Percentiles rank a stretch among this genome's conserved stretches.
Evolutionary conservation across 192 early-diverging fungal genomes (phyloP).

Genomic region (Backusella australiensis): DNA sequence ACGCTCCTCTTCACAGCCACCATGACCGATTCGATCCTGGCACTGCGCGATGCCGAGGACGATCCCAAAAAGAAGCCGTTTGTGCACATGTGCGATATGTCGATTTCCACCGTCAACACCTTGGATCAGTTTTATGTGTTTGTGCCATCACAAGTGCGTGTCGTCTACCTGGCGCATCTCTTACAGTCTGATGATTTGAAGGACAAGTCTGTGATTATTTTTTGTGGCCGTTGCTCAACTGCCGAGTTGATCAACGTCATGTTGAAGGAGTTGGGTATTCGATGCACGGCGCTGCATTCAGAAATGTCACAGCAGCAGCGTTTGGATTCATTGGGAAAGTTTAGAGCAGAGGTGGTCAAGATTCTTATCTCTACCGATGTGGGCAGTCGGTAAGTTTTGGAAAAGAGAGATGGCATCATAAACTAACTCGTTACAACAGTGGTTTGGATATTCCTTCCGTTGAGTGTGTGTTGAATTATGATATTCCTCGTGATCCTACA

Average conservation of each 20-base stretch:
- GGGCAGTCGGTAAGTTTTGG: constrained; percentile 70
- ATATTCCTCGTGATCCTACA: constrained; percentile 91
- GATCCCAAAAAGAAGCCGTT: constrained; percentile 47
- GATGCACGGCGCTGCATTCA: constrained; percentile 87
- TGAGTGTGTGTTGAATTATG: constrained; percentile 90
- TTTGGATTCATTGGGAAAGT: constrained; percentile 87
- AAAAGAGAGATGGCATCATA: too few relatives aligned
- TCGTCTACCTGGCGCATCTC: constrained; percentile 83
- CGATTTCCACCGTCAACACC: constrained; percentile 74
- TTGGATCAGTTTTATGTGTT: constrained; percentile 90
- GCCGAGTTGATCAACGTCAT: constrained; percentile 85
- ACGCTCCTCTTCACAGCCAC: constrained; percentile 97
- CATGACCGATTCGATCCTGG: constrained; percentile 87
- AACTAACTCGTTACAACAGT: constrained; percentile 36
- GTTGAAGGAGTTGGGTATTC: constrained; percentile 88
- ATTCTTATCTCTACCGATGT: constrained; percentile 97
- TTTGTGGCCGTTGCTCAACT: constrained; percentile 81
- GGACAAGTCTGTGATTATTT: constrained; percentile 91
- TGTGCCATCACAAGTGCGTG: constrained; percentile 87
- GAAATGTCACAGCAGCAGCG: constrained; percentile 93
- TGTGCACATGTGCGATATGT: constrained; percentile 53
- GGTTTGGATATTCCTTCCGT: constrained; percentile 98
- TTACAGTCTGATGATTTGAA: constrained; percentile 62
- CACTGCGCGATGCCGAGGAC: constrained; percentile 47
- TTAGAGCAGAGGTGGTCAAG: constrained; percentile 82